Evolutionary conservation across 2,329 filamentous ascomycete species (phyloP).

Genomic region (Neonectria neomacrospora): DNA sequence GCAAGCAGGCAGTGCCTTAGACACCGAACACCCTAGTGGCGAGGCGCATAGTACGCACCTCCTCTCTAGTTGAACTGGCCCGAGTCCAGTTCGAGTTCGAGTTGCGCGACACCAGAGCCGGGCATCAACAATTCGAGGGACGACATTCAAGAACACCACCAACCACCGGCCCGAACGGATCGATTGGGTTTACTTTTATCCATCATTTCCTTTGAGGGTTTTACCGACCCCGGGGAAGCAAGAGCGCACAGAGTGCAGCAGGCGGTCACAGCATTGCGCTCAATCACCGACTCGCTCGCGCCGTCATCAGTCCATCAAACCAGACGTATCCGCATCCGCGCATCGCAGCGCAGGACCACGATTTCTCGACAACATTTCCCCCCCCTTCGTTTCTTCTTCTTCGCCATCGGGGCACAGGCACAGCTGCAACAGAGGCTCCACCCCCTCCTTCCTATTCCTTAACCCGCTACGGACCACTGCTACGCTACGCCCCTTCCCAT

Average conservation of each 20-base stretch:
- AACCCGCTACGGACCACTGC: conserved; percentile 14
- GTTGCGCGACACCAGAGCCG: conserved; percentile 12
- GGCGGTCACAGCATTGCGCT: conserved; percentile 8
- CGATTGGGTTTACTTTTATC: not conserved
- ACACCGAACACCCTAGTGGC: not conserved
- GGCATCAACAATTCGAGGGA: conserved; percentile 2
- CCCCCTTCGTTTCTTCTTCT: not conserved
- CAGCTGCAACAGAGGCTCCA: conserved; percentile 15
- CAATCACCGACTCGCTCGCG: conserved; percentile 12
- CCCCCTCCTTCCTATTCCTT: conserved; percentile 24
- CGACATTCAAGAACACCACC: conserved; percentile 4
- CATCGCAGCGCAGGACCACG: conserved; percentile 6
- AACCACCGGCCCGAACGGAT: not conserved
- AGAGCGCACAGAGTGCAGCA: conserved; percentile 11
- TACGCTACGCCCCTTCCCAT: conserved; percentile 21
- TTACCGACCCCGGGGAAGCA: not conserved
- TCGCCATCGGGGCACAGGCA: not conserved
- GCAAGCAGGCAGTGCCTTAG: not conserved
- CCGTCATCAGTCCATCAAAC: conserved; percentile 19
- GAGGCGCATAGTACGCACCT: not conserved
- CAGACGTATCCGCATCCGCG: not conserved
- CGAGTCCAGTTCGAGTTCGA: conserved; percentile 8
- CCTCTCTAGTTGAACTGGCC: not conserved
- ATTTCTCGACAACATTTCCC: conserved; percentile 14
- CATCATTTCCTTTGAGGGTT: conserved; percentile 7